Conservation (phyloP, 345 rosid species). For the Melastoma malabathricum region DNA sequence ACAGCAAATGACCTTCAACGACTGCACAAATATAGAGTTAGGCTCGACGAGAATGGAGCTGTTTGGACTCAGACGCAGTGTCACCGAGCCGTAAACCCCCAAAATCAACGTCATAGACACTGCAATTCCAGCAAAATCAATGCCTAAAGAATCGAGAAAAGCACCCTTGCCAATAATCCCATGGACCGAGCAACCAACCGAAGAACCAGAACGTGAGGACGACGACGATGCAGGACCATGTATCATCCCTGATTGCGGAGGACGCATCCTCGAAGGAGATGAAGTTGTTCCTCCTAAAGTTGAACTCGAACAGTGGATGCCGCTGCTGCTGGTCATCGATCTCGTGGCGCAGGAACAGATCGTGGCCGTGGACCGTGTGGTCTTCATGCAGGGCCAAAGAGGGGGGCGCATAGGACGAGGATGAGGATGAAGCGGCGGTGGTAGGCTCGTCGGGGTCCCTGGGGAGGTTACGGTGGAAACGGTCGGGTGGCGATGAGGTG, state of each 20-base stretch:
- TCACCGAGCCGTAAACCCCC: constrained; percentile 75
- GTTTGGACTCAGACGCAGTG: constrained; percentile 51
- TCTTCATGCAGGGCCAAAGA: too few species aligned
- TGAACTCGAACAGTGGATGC: too few species aligned
- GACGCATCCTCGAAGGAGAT: constrained; percentile 22
- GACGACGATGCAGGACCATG: constrained; percentile 82
- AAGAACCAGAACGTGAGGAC: constrained; percentile 83
- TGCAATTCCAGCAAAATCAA: constrained; percentile 11
- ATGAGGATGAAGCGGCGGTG: too few species aligned
- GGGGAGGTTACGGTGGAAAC: too few species aligned
- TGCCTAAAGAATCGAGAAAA: too few species aligned
- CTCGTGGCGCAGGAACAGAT: too few species aligned
- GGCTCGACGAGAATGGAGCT: constrained; percentile 56
- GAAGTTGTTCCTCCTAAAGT: constrained; percentile 6
- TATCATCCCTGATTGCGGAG: constrained; percentile 37
- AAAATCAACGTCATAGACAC: constrained; percentile 79
- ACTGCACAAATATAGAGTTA: constrained; percentile 63
- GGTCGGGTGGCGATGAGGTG: too few species aligned
- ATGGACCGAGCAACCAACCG: constrained; percentile 30
- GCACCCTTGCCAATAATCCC: background rate
- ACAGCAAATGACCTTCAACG: constrained; percentile 35
- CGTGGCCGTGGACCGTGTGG: too few species aligned
- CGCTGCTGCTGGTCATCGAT: too few species aligned
- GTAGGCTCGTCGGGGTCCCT: too few species aligned
- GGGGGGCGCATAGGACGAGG: too few species aligned